These are phyloP conservation scores for Cutaneotrichosporon dermatis DNA, from an alignment of 1,284 basidiomycete species.

Conservation along the genomic window DNA sequence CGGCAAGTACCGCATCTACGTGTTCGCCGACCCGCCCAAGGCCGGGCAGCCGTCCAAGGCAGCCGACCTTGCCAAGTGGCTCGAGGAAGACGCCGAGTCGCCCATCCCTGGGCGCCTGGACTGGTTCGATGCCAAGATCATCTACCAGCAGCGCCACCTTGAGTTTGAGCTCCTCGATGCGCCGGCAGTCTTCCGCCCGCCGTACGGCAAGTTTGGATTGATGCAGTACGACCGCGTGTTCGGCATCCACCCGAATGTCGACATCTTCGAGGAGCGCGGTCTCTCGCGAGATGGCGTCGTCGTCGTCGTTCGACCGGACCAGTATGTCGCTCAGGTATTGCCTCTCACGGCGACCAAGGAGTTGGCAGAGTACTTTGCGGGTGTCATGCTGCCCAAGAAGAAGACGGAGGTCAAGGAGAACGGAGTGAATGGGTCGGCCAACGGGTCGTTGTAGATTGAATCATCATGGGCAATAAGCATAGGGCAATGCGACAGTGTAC, in stretches of 20 bases:
- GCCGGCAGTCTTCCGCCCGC: slow-evolving; percentile 35
- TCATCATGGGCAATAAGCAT: background rate
- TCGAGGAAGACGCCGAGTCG: slow-evolving; percentile 4
- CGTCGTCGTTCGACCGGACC: slow-evolving; percentile 44
- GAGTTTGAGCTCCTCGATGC: slow-evolving; percentile 40
- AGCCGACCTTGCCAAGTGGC: slow-evolving; percentile 1
- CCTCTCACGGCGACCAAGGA: slow-evolving; percentile 7
- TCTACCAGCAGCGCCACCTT: slow-evolving; percentile 31
- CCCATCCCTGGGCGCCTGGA: slow-evolving; percentile 3
- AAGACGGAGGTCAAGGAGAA: background rate
- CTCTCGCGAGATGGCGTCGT: slow-evolving; percentile 30
- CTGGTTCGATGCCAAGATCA: slow-evolving; percentile 24
- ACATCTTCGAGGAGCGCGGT: slow-evolving; percentile 8
- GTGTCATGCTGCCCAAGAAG: background rate
- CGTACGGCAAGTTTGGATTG: slow-evolving; percentile 5
- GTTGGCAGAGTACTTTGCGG: slow-evolving; percentile 9
- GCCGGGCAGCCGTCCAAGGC: background rate
- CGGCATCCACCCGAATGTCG: slow-evolving; percentile 14
- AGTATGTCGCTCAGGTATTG: slow-evolving; percentile 28
- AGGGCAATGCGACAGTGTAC: too few relatives aligned
- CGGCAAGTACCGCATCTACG: slow-evolving; percentile 13
- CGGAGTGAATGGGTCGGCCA: background rate
- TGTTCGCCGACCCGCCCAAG: slow-evolving; percentile 9
- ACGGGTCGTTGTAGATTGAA: background rate
- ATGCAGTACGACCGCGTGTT: slow-evolving; percentile 24